Conservation (phyloP, 371 early-diverging fungal species). For the Sporodiniella umbellata region DNA sequence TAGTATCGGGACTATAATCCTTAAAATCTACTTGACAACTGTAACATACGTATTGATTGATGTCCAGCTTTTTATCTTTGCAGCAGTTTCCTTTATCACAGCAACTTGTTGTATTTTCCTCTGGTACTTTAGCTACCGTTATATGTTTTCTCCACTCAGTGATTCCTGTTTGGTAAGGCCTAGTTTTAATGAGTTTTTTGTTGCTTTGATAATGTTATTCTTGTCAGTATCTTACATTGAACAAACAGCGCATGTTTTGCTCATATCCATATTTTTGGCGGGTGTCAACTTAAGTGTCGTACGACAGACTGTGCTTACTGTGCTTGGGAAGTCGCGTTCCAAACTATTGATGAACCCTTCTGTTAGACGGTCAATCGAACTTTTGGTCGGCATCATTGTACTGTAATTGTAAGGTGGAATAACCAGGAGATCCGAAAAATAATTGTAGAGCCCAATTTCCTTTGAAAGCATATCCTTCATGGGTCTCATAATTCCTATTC, state of each 20-base stretch:
- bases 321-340: slow-evolving; percentile 83
- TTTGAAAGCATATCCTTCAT: slow-evolving; percentile 80
- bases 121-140: slow-evolving; percentile 38
- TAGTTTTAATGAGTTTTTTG: too few relatives aligned
- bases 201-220: too few relatives aligned
- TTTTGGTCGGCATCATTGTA: slow-evolving; percentile 53
- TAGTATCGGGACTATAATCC: slow-evolving; percentile 30
- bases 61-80: slow-evolving; percentile 17
- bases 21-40: slow-evolving; percentile 58
- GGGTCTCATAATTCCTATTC: slow-evolving; percentile 66
- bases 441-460: slow-evolving; percentile 77
- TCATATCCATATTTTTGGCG: slow-evolving; percentile 35
- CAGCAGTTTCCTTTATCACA: slow-evolving; percentile 1
- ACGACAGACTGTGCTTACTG: slow-evolving; percentile 80
- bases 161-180: slow-evolving; percentile 50
- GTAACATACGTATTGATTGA: slow-evolving; percentile 50
- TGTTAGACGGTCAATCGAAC: slow-evolving; percentile 70
- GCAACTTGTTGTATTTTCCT: slow-evolving; percentile 1
- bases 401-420: slow-evolving; percentile 48
- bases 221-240: slow-evolving; percentile 33
- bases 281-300: slow-evolving; percentile 77
- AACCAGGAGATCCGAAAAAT: slow-evolving; percentile 47
- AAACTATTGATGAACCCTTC: slow-evolving; percentile 81
- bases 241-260: slow-evolving; percentile 53
- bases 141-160: slow-evolving; percentile 54